Base-by-base conservation (phyloP, 495 filamentous ascomycete genomes). In the Xylaria nigripes region DNA sequence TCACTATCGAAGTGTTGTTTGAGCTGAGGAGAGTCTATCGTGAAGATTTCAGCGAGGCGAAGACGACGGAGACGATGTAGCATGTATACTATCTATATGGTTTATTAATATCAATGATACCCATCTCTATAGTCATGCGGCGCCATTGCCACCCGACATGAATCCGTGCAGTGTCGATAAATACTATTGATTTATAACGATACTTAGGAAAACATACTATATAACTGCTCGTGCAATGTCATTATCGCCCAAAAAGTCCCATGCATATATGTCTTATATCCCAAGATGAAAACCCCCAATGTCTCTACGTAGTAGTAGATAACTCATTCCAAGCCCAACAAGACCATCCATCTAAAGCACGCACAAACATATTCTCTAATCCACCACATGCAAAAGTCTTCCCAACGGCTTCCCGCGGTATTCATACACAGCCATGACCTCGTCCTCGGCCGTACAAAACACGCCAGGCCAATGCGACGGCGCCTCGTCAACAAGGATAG, bases 1-100 rank as follows among this genome's bases (percentile, higher is more conserved):
- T 98, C 69, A 81, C 87, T 0, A 85, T 97, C 36, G 93, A 98
- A 70, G 90, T 96, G 18, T 61, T 84, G 10, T 89, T 81, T 61
- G 78, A 75, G 61, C 61, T 81, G 53, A 64, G 78, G 48, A 68
- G 72, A 47, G 61, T 78, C 21, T 79, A 73, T 56, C 53, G 46
- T 25, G 53, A 55, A 45, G 53, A 55, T 16, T 24, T 55, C 16
- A 45, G 45, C 23, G 53, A 43, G 27, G 45, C 38, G 24, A 42
- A 54, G 40, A 45, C 29, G 23, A 45, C n/a, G 16, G 2, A 43
- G 22, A 12, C 9, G 18, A 18, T 22, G 9, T n/a, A 45, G 18
- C 50, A 47, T 48, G 23, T 25, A 41, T 43, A 16, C 5, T 42
- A 0, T 25, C 32, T 48, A 15, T 30, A 45, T 22, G 9, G 6